Conservation (phyloP, 345 rosid species). For the Tarenaya hassleriana region DNA sequence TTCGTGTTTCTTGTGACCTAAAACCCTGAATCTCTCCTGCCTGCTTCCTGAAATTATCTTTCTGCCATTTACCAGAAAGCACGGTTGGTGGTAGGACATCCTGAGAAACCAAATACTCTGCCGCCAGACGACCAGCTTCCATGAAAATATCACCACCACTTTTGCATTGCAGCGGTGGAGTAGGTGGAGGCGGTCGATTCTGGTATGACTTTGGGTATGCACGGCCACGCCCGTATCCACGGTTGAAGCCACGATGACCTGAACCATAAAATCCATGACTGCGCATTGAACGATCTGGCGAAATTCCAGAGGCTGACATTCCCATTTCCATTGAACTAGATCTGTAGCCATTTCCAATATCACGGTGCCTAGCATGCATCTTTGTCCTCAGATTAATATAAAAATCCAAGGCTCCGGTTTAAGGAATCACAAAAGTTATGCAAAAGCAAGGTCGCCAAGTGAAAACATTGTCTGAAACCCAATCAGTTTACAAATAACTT, state of each 20-base stretch:
- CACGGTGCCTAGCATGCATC: conserved; percentile 88
- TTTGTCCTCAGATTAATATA: conserved; percentile 17
- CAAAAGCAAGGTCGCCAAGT: background rate
- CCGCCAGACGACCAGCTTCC: conserved; percentile 94
- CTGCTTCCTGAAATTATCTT: conserved; percentile 58
- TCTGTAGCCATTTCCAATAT: conserved; percentile 85
- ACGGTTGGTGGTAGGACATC: conserved; percentile 53
- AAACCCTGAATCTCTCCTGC: conserved; percentile 47
- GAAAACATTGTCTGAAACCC: conserved; percentile 5
- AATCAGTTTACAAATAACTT: background rate
- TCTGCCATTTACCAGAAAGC: conserved; percentile 74
- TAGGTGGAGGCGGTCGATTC: conserved; percentile 33
- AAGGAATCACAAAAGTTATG: conserved; percentile 12
- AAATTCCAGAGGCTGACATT: conserved; percentile 45
- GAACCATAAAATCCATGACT: conserved; percentile 76
- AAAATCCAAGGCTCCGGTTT: background rate
- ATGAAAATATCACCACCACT: conserved; percentile 49
- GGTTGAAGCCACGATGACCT: conserved; percentile 59
- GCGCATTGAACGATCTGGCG: conserved; percentile 62
- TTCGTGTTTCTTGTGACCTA: conserved; percentile 59
- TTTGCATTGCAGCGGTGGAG: conserved; percentile 49
- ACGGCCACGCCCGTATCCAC: conserved; percentile 76
- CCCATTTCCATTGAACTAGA: conserved; percentile 65
- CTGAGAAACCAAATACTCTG: conserved; percentile 85
- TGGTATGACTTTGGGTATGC: conserved; percentile 55